Conservation (phyloP, 2,329 filamentous ascomycete genomes). For the Verticillium dahliae region DNA sequence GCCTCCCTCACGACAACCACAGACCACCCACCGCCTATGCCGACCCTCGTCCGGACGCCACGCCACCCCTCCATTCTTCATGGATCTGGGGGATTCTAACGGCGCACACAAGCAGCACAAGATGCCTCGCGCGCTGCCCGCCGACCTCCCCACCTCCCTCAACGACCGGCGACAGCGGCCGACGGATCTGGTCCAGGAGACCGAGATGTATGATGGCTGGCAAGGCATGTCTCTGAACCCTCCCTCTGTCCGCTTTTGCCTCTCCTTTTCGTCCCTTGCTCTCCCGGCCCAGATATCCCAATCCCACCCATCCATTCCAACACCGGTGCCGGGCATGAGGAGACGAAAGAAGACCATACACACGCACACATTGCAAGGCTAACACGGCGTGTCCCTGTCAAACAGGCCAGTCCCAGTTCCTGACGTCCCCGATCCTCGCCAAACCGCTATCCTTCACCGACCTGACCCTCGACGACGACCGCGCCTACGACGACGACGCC, state of each 20-base stretch:
- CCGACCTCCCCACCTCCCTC: constrained; percentile 83
- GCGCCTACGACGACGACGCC: constrained; percentile 59
- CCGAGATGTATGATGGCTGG: constrained; percentile 98
- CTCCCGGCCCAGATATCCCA: not conserved
- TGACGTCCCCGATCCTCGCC: constrained; percentile 77
- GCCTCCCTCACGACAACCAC: not conserved
- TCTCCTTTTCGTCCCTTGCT: not conserved
- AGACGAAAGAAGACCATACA: not conserved
- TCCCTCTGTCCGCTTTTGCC: constrained; percentile 6
- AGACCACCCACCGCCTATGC: not conserved
- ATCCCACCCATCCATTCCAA: not conserved
- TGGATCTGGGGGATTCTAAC: constrained; percentile 51
- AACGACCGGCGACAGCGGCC: constrained; percentile 74
- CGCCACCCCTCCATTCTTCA: constrained; percentile 36
- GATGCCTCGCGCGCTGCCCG: constrained; percentile 56
- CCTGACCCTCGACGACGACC: constrained; percentile 72
- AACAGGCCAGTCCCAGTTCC: constrained; percentile 87
- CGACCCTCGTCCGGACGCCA: constrained; percentile 1
- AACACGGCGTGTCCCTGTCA: no score
- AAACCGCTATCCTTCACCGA: constrained; percentile 78
- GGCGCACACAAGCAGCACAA: constrained; percentile 33
- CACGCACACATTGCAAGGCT: not conserved
- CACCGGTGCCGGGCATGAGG: no score
- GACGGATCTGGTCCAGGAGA: constrained; percentile 66
- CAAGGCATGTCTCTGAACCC: constrained; percentile 55